A percentile compares a stretch with the other conserved stretches of the same genome.
Evolutionary conservation across 75 land plant species (phyloP).

Genomic region (Isoetes taiwanensis): DNA sequence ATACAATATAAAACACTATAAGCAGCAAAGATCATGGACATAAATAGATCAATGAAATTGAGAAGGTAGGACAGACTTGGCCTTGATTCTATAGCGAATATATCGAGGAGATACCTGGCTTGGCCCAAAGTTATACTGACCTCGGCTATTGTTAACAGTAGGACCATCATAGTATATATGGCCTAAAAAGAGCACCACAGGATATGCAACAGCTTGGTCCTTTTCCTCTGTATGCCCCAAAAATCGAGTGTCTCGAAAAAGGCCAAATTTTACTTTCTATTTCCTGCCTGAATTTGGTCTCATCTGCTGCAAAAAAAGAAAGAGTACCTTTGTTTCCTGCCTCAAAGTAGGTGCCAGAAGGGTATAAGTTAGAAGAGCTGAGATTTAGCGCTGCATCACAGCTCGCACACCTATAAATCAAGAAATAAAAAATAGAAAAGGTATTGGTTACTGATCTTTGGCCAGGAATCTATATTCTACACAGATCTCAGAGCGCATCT

Average conservation of each 20-base stretch:
- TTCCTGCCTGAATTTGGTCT: constrained; percentile 50
- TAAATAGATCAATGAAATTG: no score
- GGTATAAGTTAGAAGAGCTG: constrained; percentile 34
- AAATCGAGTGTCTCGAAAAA: constrained; percentile 82
- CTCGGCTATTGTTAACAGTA: constrained; percentile 24
- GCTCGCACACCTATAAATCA: no score
- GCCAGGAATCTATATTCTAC: no score
- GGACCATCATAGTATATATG: constrained; percentile 71
- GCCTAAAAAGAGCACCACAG: constrained; percentile 54
- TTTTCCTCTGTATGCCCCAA: constrained; percentile 80
- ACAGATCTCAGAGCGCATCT: no score
- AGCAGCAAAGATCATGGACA: no score
- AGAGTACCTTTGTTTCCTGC: constrained; percentile 82
- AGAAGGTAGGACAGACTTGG: no score
- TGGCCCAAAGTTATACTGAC: constrained; percentile 50
- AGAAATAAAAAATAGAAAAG: no score
- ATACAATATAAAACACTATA: no score
- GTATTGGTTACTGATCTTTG: no score
- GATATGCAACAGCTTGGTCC: constrained; percentile 56
- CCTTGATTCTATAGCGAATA: constrained; percentile 56
- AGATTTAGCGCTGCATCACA: constrained; percentile 61
- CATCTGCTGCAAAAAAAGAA: constrained; percentile 63
- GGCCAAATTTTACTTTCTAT: constrained; percentile 62
- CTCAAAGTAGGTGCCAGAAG: constrained; percentile 63
- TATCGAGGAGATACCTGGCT: constrained; percentile 59